Evolutionary conservation across 495 filamentous ascomycete genomes (phyloP), one percentile per base, ranked within the genome.

Genomic region (Hyaloscypha bicolor): DNA sequence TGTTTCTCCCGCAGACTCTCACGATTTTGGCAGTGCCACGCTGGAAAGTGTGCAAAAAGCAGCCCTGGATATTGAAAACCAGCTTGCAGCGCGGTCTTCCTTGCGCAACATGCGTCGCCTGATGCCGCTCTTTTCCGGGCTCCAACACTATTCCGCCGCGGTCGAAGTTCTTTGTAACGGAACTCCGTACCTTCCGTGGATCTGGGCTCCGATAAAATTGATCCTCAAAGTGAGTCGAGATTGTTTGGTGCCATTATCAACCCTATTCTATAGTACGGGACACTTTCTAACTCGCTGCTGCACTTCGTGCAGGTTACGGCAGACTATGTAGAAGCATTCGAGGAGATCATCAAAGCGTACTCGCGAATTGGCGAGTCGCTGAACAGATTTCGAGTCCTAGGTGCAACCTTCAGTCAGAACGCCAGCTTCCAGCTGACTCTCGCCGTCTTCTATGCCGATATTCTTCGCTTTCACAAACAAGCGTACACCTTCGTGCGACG

Each of bases 401-500:
- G 63, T 9, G 51, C 35, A 1, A 70, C 75, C 32, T 76, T 80
- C 35, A 71, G 52, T 37, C 22, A 72, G 14, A 70, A 78, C 25
- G 37, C 56, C 4, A 66, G 72, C 11, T 79, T 80, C 65, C 70
- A 76, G 45, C 66, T 66, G 4, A 70, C 75, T 14, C 63, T 79
- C n/a, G 76, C 72, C 14, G 31, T 74, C 12, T 65, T 79, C 42
- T 80, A 79, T 42, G 61, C 70, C 3, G 78, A 80, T 52, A 77
- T 80, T 35, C 66, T 79, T 6, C 73, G 77, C 29, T 79, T 80
- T 37, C 81, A 84, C 66, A 76, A 76, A 42, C 62, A 75, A 25
- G 80, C 80, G 1, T 83, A 84, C 67, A 78, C 77, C 39, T 83
- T 81, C 57, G 73, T 83, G 48, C 71, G 75, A 1, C 70, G 77